Conservation (phyloP, 202 grass and related monocot genomes). For the Saccharum hybrid region DNA sequence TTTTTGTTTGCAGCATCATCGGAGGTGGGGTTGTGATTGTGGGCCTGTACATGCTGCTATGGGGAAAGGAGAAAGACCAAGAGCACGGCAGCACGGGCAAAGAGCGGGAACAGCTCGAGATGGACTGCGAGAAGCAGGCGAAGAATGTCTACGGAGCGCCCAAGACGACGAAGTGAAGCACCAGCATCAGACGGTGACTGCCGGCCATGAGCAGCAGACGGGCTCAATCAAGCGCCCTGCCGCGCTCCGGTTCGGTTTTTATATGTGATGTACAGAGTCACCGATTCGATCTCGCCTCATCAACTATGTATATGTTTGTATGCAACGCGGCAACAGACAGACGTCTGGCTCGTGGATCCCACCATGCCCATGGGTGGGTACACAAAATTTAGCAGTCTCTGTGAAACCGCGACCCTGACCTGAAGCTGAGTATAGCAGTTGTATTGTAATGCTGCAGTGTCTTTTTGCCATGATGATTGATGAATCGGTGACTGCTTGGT, state of each 20-base stretch:
- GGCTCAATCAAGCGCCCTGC: not conserved
- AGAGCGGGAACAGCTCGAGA: conserved; percentile 8
- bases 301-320: too few species aligned
- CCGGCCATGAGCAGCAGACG: too few species aligned
- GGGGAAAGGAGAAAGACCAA: conserved; percentile 84
- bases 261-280: not conserved
- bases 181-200: not conserved
- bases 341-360: too few species aligned
- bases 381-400: too few species aligned
- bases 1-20: conserved; percentile 54
- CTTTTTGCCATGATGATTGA: not conserved
- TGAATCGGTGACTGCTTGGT: too few species aligned
- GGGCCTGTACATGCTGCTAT: conserved; percentile 78
- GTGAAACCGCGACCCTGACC: not conserved
- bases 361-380: too few species aligned
- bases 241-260: not conserved
- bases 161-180: conserved; percentile 6
- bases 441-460: not conserved
- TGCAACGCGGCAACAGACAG: too few species aligned
- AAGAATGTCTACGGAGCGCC: conserved; percentile 16
- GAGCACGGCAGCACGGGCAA: not conserved
- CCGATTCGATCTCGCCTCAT: too few species aligned
- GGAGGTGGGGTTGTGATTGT: conserved; percentile 74
- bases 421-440: not conserved
- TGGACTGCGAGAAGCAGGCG: conserved; percentile 44